Base-by-base conservation (phyloP, 345 rosid genomes). In the Reutealis trisperma region DNA sequence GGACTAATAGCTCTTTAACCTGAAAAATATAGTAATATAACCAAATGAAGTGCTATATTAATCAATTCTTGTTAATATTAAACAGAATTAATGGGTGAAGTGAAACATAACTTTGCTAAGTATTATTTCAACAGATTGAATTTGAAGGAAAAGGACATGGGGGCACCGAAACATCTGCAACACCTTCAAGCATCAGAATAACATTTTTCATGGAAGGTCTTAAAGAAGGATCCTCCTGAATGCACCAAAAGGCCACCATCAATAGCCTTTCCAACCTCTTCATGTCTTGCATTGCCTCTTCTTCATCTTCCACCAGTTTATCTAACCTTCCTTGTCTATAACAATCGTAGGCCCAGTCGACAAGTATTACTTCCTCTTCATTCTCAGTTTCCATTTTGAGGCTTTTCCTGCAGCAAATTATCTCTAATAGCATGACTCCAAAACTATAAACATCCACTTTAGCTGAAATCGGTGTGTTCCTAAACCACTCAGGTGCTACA, bases 371-470 rank as follows among this genome's bases (percentile, higher is more conserved):
- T 63, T 71, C 74, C 18, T 74, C 74, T 6, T 63, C 16, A 6
- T 49, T 60, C 59, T 15, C n/a, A 15, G 0, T 32, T 44, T 73
- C 78, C 18, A 47, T 13, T 10, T 73, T 69, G 5, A 78, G 22
- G 41, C 61, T 30, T 18, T 27, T 75, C 41, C 81, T 77, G 63
- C 84, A 81, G 44, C 74, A 81, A 3, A 77, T 73, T 1, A 77
- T 77, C 75, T 77, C 84, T 16, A 81, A 45, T 2, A 81, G 66
- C 60, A 77, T 11, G 1, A 81, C 60, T 7, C 84, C 84, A 19
- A 16, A 81, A 45, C 75, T 77, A 63, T 81, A 77, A 5, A 81
- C 81, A 55, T 81, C 81, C 0, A 73, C 84, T 57, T 81, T 73
- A 10, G 37, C 62, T 6, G 75, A 70, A 13, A 81, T 22, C 0